Percentiles rank a stretch among this genome's conserved stretches.
Conservation (phyloP, 2,329 filamentous ascomycete species). For the Neonectria coccinea region DNA sequence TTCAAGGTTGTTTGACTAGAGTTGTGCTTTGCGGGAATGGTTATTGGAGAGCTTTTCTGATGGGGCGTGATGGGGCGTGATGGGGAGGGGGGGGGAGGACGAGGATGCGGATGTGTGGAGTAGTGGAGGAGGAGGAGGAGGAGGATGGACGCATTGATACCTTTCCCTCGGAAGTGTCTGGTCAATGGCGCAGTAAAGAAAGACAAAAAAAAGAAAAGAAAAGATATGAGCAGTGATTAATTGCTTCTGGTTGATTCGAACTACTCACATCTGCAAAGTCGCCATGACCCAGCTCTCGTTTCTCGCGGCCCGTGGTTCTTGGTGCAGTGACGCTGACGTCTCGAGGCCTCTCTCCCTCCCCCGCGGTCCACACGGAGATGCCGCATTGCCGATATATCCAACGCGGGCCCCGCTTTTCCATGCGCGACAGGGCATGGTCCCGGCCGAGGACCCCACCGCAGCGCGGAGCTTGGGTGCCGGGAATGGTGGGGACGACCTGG, state of each 20-base stretch:
- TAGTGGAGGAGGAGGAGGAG: slow-evolving; percentile 1
- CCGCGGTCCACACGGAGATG: slow-evolving; percentile 27
- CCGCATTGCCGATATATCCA: slow-evolving; percentile 40
- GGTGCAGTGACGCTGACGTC: not conserved
- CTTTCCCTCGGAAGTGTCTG: not conserved
- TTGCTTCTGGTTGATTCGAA: not conserved
- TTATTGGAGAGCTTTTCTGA: not conserved
- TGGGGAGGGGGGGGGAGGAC: not conserved
- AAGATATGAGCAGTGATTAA: not conserved
- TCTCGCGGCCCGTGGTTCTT: not conserved
- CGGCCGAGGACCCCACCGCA: slow-evolving; percentile 27
- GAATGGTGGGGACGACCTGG: slow-evolving; percentile 21
- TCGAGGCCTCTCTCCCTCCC: not conserved
- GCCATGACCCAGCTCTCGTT: slow-evolving; percentile 2
- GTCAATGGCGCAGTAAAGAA: no score
- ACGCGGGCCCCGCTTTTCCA: slow-evolving; percentile 7
- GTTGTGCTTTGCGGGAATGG: slow-evolving; percentile 7
- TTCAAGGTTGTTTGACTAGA: slow-evolving; percentile 18
- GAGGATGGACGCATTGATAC: not conserved
- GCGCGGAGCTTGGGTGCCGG: slow-evolving; percentile 33
- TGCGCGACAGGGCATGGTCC: slow-evolving; percentile 28
- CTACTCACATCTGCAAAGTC: no score
- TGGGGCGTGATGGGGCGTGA: not conserved
- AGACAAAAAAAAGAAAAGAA: not conserved
- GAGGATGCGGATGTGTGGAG: not conserved